These are phyloP conservation scores for Solanum pinnatisectum DNA, from an alignment of 257 asterid species.

Conservation along the genomic window DNA sequence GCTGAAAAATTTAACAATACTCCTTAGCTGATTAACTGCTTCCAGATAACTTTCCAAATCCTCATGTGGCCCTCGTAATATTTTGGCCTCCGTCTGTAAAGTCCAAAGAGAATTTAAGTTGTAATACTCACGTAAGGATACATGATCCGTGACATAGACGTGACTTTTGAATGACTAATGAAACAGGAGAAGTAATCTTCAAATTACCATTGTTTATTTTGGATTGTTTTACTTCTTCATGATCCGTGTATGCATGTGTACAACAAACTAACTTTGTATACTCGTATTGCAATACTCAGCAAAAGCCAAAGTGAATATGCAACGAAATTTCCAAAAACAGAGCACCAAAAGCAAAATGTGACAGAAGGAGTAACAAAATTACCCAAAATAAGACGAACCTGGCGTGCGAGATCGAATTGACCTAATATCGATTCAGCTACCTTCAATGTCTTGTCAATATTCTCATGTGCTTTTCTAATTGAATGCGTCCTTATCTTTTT, in stretches of 20 bases:
- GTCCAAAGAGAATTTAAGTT: neutral
- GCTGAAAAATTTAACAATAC: slow-evolving; percentile 47
- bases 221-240: too few relatives aligned
- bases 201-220: too few relatives aligned
- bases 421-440: slow-evolving; percentile 56
- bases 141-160: neutral
- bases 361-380: neutral
- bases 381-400: slow-evolving; percentile 27
- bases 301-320: neutral
- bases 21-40: slow-evolving; percentile 77
- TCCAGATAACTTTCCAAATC: slow-evolving; percentile 83
- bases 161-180: neutral
- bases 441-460: slow-evolving; percentile 74
- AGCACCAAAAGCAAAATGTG: neutral
- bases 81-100: slow-evolving; percentile 89
- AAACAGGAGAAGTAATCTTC: neutral
- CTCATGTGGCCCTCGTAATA: slow-evolving; percentile 92
- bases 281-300: neutral
- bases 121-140: neutral
- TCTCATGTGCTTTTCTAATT: slow-evolving; percentile 87
- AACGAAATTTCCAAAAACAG: neutral
- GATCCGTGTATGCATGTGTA: neutral
- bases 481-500: slow-evolving; percentile 69
- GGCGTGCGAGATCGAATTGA: slow-evolving; percentile 75
- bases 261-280: neutral